A percentile compares a stretch with the other conserved stretches of the same genome.
Evolutionary conservation across 345 rosid genomes (phyloP).

Genomic region (Fremontodendron californicum): DNA sequence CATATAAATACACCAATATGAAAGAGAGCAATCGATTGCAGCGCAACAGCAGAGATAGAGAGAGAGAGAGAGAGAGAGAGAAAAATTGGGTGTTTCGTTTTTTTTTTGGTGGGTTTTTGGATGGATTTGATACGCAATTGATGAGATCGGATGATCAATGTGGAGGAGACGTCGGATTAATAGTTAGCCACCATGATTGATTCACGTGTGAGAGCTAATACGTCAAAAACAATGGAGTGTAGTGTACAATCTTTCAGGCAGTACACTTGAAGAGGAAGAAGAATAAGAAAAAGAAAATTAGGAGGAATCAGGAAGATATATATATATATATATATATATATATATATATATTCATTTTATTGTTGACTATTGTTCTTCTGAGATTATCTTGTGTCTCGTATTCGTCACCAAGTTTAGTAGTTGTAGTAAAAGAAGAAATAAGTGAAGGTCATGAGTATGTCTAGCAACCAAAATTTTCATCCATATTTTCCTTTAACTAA

Average conservation of each 20-base stretch:
- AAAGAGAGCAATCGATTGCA: conserved; percentile 22
- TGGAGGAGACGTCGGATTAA: conserved; percentile 6
- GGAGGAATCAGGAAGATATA: not conserved
- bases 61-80: not conserved
- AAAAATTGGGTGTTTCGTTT: not conserved
- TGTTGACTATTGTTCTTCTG: not conserved
- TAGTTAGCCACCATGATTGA: not conserved
- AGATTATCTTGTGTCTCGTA: not conserved
- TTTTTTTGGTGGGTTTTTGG: not conserved
- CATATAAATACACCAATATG: conserved; percentile 13
- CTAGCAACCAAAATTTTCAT: not conserved
- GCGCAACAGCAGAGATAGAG: not conserved
- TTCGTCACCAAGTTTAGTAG: conserved; percentile 20
- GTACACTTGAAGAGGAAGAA: not conserved
- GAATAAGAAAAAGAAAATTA: not conserved
- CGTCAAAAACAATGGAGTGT: not conserved
- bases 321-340: too few species aligned
- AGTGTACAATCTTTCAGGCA: not conserved
- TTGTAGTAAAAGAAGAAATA: conserved; percentile 30
- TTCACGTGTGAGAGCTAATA: conserved; percentile 9
- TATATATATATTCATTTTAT: not conserved
- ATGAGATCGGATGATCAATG: conserved; percentile 22
- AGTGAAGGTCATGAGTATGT: conserved; percentile 27
- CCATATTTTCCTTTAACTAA: too few species aligned
- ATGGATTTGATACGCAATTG: conserved; percentile 19